Base-by-base conservation (phyloP, 306 rosid species). In the Begonia fuchsioides region DNA sequence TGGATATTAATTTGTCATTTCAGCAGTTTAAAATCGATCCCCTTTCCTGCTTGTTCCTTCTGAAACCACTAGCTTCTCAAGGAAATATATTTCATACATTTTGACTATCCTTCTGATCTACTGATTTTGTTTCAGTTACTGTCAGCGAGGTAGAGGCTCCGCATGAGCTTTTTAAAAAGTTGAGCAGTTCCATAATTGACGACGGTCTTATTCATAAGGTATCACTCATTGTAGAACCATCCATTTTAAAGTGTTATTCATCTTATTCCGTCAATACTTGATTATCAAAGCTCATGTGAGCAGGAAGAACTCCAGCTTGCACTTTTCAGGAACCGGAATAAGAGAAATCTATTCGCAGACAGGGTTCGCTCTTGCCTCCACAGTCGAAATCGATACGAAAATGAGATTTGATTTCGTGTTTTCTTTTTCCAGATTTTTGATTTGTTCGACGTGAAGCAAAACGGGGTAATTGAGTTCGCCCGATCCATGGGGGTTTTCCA, bases 281-380 rank as follows among this genome's bases (percentile, higher is more conserved):
- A 26, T 26, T 26, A 26, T 26, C 35, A 8, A 26, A 26, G 35
- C 35, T 26, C 35, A 2, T 2, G 7, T 26, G 35, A 26, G 35
- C 35, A 26, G 97, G 95, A 90, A 76, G 97, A 90, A 77, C 81
- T 90, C 56, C 97, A 79, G 77, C 77, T 90, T 14, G 95, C 97
- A 1, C 78, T 90, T 13, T 90, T 90, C 72, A 64, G 62, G 64
- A 81, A 90, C 49, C 66, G 62, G 57, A 71, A 81, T 53, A 66
- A 17, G 63, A 77, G 59, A 18, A 84, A 76, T 69, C 79, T 90
- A 52, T 90, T 90, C 44, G 86, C 96, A 0, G 93, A 86, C 65
- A 67, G 96, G 77, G 96, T 86, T 9, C 50, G 79, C 61, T 26
- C 35, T 26, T 26, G 35, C 35, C 35, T 26, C 35, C 35, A 6